Percentiles rank a stretch among this genome's conserved stretches.
phyloP scores from a whole-genome alignment of 768 basidiomycete genomes.

The Hypsizygus marmoreus region DNA sequence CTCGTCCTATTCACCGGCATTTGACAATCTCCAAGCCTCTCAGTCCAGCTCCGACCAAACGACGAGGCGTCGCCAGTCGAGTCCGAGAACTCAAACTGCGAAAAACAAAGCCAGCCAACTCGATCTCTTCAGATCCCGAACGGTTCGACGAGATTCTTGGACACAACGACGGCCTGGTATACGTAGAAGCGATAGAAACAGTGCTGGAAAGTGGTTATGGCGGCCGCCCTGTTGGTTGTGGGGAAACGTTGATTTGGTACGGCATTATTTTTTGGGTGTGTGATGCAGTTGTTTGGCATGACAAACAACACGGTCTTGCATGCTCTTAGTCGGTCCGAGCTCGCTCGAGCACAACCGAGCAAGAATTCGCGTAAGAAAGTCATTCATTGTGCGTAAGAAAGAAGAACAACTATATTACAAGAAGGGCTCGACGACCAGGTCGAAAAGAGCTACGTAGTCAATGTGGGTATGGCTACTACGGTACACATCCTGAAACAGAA shows the following conservation, averaged over 20 bases:
- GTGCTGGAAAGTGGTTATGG: constrained; percentile 16
- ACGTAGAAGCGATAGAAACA: constrained; percentile 16
- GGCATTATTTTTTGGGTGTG: constrained; percentile 46
- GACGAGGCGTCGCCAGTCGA: constrained; percentile 11
- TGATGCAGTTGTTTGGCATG: constrained; percentile 45
- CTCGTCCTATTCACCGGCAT: constrained; percentile 18
- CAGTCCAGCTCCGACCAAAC: constrained; percentile 9
- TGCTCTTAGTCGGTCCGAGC: no score
- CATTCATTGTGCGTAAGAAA: not conserved
- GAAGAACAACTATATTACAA: constrained; percentile 13
- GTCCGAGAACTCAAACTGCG: constrained; percentile 8
- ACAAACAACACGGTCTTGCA: constrained; percentile 19
- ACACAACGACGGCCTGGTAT: constrained; percentile 29
- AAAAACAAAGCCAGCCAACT: constrained; percentile 16
- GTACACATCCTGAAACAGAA: no score
- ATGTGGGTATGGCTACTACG: no score
- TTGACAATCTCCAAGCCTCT: not conserved
- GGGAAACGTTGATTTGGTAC: constrained; percentile 35
- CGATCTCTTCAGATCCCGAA: constrained; percentile 69
- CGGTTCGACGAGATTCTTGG: constrained; percentile 66
- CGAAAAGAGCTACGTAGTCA: constrained; percentile 6
- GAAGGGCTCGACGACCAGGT: constrained; percentile 10
- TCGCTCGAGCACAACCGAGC: no score
- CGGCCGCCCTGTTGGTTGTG: constrained; percentile 29
- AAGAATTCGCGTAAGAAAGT: not conserved